Conservation (phyloP, 306 rosid genomes). For the Alnus rubra region DNA sequence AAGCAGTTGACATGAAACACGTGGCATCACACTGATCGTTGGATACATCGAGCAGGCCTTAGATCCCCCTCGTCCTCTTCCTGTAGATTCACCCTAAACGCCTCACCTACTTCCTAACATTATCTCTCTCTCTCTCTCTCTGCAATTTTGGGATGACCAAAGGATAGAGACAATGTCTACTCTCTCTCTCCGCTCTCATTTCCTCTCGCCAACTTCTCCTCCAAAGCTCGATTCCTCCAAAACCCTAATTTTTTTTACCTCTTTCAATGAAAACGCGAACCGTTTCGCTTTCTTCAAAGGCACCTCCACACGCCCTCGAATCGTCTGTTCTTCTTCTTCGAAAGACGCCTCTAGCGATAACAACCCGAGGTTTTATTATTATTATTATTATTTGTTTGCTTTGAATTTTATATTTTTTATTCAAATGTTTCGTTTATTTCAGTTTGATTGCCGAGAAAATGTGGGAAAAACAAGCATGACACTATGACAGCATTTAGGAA, state of each 20-base stretch:
- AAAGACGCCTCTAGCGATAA: conserved; percentile 55
- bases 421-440: neutral
- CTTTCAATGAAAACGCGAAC: conserved; percentile 22
- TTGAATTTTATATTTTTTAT: neutral
- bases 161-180: conserved; percentile 43
- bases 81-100: neutral
- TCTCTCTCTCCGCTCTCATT: conserved; percentile 45
- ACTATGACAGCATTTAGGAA: neutral
- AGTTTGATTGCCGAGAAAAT: conserved; percentile 17
- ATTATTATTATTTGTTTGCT: neutral
- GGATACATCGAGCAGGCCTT: neutral
- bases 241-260: conserved; percentile 22
- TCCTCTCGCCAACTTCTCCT: conserved; percentile 34
- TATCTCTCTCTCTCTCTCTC: neutral
- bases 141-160: conserved; percentile 20
- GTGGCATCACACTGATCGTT: neutral
- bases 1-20: neutral
- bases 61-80: neutral
- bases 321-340: conserved; percentile 55
- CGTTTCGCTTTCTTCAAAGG: conserved; percentile 28
- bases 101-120: neutral
- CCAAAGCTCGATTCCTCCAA: conserved; percentile 25
- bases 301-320: conserved; percentile 32
- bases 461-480: neutral
- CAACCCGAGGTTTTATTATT: conserved; percentile 50